A percentile compares a stretch with the other conserved stretches of the same genome.
Conservation (phyloP, 176 grass and related monocot species). For the Eremochloa ophiuroides region DNA sequence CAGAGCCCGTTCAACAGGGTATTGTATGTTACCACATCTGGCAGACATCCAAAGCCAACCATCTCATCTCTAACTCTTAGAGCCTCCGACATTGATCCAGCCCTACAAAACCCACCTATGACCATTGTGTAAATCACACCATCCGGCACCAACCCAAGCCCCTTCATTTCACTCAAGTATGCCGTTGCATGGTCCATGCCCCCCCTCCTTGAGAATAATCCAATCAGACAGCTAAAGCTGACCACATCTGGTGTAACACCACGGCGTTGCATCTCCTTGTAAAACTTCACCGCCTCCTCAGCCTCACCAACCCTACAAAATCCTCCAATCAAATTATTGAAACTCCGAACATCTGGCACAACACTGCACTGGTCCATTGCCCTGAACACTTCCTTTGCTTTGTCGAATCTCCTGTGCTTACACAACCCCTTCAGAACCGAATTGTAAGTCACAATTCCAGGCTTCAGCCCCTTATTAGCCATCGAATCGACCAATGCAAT, state of each 20-base stretch:
- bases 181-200: conserved; percentile 30
- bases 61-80: conserved; percentile 80
- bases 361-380: conserved; percentile 43
- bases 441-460: conserved; percentile 63
- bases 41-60: conserved; percentile 67
- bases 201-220: conserved; percentile 68
- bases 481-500: conserved; percentile 55
- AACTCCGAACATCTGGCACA: conserved; percentile 48
- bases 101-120: conserved; percentile 72
- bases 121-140: conserved; percentile 92
- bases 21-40: conserved; percentile 85
- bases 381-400: conserved; percentile 58
- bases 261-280: conserved; percentile 41
- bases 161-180: conserved; percentile 68
- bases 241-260: conserved; percentile 67
- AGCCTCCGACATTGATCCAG: conserved; percentile 53
- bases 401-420: conserved; percentile 40
- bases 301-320: conserved; percentile 46
- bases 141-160: conserved; percentile 54
- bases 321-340: conserved; percentile 71
- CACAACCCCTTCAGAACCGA: conserved; percentile 79
- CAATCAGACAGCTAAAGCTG: conserved; percentile 82
- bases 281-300: conserved; percentile 53
- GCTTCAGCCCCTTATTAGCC: conserved; percentile 58
- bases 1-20: conserved; percentile 76